phyloP scores from a whole-genome alignment of 345 rosid species.

The Eucalyptus decipiens region DNA sequence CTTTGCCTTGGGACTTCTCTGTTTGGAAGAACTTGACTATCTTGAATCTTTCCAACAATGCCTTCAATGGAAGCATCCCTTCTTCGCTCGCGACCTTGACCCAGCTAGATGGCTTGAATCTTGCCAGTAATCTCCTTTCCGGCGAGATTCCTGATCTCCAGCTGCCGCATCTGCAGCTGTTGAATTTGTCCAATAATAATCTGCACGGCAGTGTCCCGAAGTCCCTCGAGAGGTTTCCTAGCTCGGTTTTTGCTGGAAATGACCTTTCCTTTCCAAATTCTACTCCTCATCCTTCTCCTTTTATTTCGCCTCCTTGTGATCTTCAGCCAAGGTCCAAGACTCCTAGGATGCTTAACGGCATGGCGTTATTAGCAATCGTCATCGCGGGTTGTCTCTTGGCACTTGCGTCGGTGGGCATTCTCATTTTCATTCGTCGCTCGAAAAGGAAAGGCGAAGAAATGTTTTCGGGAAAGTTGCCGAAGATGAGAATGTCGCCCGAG shows the following conservation, averaged over 20 bases:
- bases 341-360: conserved; percentile 22
- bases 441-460: conserved; percentile 28
- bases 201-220: conserved; percentile 51
- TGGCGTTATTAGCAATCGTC: conserved; percentile 40
- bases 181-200: conserved; percentile 55
- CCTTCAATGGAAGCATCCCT: conserved; percentile 65
- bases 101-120: conserved; percentile 49
- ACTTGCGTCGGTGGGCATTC: conserved; percentile 25
- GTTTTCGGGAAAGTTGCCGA: conserved; percentile 40
- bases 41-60: conserved; percentile 69
- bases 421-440: conserved; percentile 40
- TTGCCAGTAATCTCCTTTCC: conserved; percentile 70
- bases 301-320: conserved; percentile 7
- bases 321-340: conserved; percentile 10
- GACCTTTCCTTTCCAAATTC: conserved; percentile 13
- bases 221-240: conserved; percentile 49
- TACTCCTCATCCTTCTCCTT: conserved; percentile 12
- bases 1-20: conserved; percentile 42
- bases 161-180: conserved; percentile 37
- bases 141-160: conserved; percentile 68
- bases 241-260: conserved; percentile 60
- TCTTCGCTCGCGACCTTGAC: conserved; percentile 42
- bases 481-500: conserved; percentile 80
- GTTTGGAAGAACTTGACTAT: conserved; percentile 51
- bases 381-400: conserved; percentile 31